Evolutionary conservation across 1,139 yeast genomes (phyloP).

Genomic region (Yamadazyma sp.): DNA sequence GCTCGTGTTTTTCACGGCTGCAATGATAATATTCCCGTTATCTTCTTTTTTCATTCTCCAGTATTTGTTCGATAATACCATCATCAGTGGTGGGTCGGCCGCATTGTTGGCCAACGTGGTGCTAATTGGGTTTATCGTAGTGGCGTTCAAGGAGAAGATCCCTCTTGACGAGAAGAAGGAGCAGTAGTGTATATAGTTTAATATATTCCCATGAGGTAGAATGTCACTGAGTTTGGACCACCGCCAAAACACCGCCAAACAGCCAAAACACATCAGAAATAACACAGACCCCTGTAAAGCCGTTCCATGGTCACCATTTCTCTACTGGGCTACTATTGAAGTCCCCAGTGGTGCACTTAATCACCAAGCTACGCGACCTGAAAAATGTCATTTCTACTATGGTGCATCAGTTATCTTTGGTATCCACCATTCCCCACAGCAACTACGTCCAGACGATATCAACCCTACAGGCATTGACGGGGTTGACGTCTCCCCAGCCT

Average conservation of each 20-base stretch:
- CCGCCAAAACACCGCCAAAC: too few relatives aligned
- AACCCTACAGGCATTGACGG: conserved; percentile 47
- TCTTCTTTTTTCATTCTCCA: conserved; percentile 68
- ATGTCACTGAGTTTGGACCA: too few relatives aligned
- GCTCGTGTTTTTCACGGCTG: conserved; percentile 80
- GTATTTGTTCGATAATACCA: conserved; percentile 55
- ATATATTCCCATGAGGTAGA: background rate
- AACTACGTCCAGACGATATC: conserved; percentile 44
- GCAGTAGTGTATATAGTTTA: conserved; percentile 4
- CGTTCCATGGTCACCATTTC: too few relatives aligned
- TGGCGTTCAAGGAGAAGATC: conserved; percentile 84
- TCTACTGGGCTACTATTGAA: too few relatives aligned
- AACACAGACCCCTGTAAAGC: too few relatives aligned
- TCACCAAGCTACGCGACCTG: background rate
- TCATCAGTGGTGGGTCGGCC: conserved; percentile 86
- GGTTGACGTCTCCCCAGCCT: conserved; percentile 37
- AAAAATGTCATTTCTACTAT: background rate
- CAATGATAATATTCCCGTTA: conserved; percentile 83
- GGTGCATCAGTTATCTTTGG: conserved; percentile 43
- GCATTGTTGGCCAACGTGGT: conserved; percentile 88
- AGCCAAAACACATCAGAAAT: too few relatives aligned
- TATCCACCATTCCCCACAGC: conserved; percentile 41
- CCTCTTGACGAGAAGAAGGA: conserved; percentile 27
- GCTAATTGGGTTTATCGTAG: conserved; percentile 79
- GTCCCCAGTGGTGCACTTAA: too few relatives aligned